Evolutionary conservation across 176 grass and related monocot genomes (phyloP), one percentile per base, ranked within the genome.

Genomic region (Raddia distichophylla): DNA sequence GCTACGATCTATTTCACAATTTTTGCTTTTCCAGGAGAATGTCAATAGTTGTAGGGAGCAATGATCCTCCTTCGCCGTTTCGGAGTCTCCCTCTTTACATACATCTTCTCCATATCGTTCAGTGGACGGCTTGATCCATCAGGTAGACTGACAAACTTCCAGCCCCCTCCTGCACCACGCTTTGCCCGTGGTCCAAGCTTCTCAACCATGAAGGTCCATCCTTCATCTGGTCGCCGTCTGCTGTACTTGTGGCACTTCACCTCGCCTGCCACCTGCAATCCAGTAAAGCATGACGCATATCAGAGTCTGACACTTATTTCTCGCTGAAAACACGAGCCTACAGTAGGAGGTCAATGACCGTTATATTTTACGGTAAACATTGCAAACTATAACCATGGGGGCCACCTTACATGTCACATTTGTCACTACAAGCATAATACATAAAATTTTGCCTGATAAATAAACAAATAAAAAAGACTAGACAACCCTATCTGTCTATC

Each of bases 241-340:
- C 97, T 99, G 62, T 99, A 96, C 61, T 93, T 99, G 70, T 99
- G 97, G 62, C 85, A 88, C 60, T 99, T 96, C 46, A 99, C 97
- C 80, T 91, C 90, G 15, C 93, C 93, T 54, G 91, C 89, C 18
- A 99, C 91, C 93, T 99, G 55, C 14, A 84, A 60, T 68, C 45
- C 67, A 86, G 54, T 27, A 46, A 27, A 53, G 47, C n/a, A 82
- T 73, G 18, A 17, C 2, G 33, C 10, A 51, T 4, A 60, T 75
- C 59, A 83, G n/a, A 45, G 56, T 57, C 51, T 34, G 16, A 22
- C 16, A 27, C 18, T 54, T 11, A 56, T 27, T 34, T 33, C 49
- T 71, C 67, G 6, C 19, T 45, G 50, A 32, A 65, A 80, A 74
- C 10, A 33, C 6, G 20, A 56, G 19, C 55, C 54, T 72, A 34